phyloP scores from a whole-genome alignment of 2,329 filamentous ascomycete genomes.

The Nothopassalora personata region DNA sequence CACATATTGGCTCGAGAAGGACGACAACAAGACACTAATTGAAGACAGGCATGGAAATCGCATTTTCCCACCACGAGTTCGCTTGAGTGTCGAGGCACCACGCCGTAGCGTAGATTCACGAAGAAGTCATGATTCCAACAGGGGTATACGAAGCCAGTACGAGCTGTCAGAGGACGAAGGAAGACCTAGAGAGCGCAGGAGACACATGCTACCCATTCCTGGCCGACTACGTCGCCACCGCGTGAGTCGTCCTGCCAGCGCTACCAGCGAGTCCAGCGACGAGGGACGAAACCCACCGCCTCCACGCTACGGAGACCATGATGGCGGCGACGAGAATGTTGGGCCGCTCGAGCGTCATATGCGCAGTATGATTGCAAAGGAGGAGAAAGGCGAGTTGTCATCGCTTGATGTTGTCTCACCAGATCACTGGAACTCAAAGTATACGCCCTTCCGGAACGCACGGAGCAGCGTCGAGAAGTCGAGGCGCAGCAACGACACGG shows the following conservation, averaged over 20 bases:
- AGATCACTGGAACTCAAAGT: slow-evolving; percentile 35
- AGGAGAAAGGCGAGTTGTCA: slow-evolving; percentile 34
- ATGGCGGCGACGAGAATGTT: slow-evolving; percentile 38
- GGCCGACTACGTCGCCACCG: slow-evolving; percentile 21
- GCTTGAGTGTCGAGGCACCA: slow-evolving; percentile 21
- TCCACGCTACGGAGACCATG: slow-evolving; percentile 41
- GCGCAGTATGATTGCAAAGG: slow-evolving; percentile 39
- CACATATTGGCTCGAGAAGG: slow-evolving; percentile 82
- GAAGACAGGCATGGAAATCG: slow-evolving; percentile 72
- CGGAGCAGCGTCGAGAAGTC: slow-evolving; percentile 7
- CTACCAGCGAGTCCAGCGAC: slow-evolving; percentile 27
- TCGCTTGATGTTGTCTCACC: slow-evolving; percentile 39
- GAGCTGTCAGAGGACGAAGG: slow-evolving; percentile 17
- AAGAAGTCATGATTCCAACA: slow-evolving; percentile 5
- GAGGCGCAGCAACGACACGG: slow-evolving; percentile 1
- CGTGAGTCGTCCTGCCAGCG: slow-evolving; percentile 23
- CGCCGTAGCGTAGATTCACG: slow-evolving; percentile 20
- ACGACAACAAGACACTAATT: slow-evolving; percentile 71
- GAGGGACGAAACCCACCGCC: slow-evolving; percentile 39
- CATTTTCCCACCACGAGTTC: slow-evolving; percentile 53
- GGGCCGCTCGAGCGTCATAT: slow-evolving; percentile 45
- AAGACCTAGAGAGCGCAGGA: slow-evolving; percentile 2
- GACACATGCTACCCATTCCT: slow-evolving; percentile 18
- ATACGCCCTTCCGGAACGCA: slow-evolving; percentile 21
- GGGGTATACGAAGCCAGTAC: slow-evolving; percentile 7